These are phyloP conservation scores for Salvia splendens DNA, from an alignment of 257 asterid species.

Conservation along the genomic window DNA sequence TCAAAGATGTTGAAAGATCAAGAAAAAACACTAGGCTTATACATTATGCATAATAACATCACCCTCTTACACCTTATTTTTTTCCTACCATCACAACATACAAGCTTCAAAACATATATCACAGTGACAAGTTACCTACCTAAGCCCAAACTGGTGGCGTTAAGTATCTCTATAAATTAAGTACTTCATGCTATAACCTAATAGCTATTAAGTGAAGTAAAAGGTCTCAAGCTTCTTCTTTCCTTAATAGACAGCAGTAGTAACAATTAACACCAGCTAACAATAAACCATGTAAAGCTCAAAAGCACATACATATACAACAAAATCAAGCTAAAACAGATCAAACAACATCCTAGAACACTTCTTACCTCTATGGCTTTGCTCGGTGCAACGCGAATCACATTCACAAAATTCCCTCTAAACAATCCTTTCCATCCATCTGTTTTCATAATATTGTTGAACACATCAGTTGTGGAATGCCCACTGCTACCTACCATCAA, in stretches of 20 bases:
- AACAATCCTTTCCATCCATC: slow-evolving; percentile 97
- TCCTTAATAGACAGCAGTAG: background rate
- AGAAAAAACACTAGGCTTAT: too few species aligned
- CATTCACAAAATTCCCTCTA: slow-evolving; percentile 91
- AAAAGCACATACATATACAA: slow-evolving; percentile 15
- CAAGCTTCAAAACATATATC: background rate
- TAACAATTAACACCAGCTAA: background rate
- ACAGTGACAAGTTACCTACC: background rate
- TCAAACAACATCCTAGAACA: background rate
- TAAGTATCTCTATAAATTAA: background rate
- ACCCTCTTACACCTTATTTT: slow-evolving; percentile 4
- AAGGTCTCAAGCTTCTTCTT: slow-evolving; percentile 24
- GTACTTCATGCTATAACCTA: slow-evolving; percentile 5
- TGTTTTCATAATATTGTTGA: slow-evolving; percentile 63
- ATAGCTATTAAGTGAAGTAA: background rate
- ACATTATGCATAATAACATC: slow-evolving; percentile 8
- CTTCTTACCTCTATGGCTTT: slow-evolving; percentile 86
- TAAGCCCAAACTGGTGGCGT: background rate
- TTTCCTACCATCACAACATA: background rate
- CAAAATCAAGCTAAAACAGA: slow-evolving; percentile 14
- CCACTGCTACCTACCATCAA: slow-evolving; percentile 95
- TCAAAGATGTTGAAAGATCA: background rate
- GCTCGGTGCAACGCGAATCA: slow-evolving; percentile 94
- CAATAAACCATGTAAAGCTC: background rate
- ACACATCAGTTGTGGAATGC: slow-evolving; percentile 75